phyloP scores from a whole-genome alignment of 768 basidiomycete species.

The Steccherinum ochraceum region DNA sequence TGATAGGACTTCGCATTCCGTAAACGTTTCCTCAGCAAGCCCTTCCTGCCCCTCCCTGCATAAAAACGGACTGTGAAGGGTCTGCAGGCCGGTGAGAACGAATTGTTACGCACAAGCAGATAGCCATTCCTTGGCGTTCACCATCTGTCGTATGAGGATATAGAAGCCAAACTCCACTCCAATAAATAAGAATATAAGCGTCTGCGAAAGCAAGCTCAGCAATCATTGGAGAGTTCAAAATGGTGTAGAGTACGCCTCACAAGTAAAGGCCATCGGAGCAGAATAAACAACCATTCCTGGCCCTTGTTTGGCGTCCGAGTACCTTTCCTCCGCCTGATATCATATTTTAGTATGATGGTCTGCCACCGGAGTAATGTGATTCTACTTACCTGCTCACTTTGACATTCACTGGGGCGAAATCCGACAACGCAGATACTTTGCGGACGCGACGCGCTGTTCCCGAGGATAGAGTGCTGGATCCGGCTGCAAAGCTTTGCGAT shows the following conservation, averaged over 20 bases:
- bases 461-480: no score
- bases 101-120: conserved; percentile 60
- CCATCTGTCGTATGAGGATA: conserved; percentile 82
- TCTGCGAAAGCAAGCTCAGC: no score
- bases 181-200: conserved; percentile 81
- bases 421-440: conserved; percentile 79
- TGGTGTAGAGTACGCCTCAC: no score
- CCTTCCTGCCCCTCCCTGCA: conserved; percentile 82
- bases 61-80: conserved; percentile 1
- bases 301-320: conserved; percentile 28
- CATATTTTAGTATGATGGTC: no score
- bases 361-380: background rate
- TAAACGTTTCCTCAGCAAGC: conserved; percentile 65
- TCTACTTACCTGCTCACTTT: conserved; percentile 62
- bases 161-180: conserved; percentile 81
- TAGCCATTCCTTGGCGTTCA: conserved; percentile 92
- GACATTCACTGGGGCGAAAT: conserved; percentile 88
- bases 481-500: no score
- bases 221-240: no score
- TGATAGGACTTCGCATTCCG: conserved; percentile 71
- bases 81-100: background rate
- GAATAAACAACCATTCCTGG: conserved; percentile 70
- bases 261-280: conserved; percentile 84
- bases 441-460: conserved; percentile 47
- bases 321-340: conserved; percentile 32